phyloP scores from a whole-genome alignment of 768 basidiomycete species.

The Strobilomyces dryophilus region DNA sequence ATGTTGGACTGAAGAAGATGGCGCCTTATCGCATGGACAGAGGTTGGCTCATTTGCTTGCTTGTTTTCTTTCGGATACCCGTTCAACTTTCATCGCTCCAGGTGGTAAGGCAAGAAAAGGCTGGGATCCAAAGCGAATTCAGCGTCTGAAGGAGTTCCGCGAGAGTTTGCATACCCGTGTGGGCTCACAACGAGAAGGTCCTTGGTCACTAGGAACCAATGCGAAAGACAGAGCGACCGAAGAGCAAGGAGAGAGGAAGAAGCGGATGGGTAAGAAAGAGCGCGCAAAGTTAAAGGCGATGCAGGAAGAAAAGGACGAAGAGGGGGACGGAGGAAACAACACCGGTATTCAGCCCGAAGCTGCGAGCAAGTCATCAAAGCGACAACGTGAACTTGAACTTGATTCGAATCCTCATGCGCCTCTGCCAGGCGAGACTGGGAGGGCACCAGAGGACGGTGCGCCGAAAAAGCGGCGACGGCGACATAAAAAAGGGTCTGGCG shows the following conservation, averaged over 20 bases:
- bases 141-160: constrained; percentile 72
- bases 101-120: constrained; percentile 24
- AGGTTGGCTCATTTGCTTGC: constrained; percentile 17
- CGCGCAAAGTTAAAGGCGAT: constrained; percentile 47
- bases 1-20: constrained; percentile 83
- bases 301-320: constrained; percentile 12
- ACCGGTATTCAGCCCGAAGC: not conserved
- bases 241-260: constrained; percentile 40
- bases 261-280: constrained; percentile 70
- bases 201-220: constrained; percentile 15
- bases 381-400: constrained; percentile 15
- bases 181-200: constrained; percentile 14
- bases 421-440: constrained; percentile 9
- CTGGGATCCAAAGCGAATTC: constrained; percentile 62
- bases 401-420: constrained; percentile 5
- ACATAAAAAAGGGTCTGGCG: constrained; percentile 33
- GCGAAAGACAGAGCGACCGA: constrained; percentile 5
- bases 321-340: not conserved
- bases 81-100: constrained; percentile 1
- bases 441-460: constrained; percentile 4
- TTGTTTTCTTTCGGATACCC: not conserved
- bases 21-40: constrained; percentile 80
- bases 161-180: constrained; percentile 48
- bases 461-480: constrained; percentile 37
- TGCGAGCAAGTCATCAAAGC: constrained; percentile 8